Conservation (phyloP, 2,329 filamentous ascomycete species). For the Saccharata proteae region DNA sequence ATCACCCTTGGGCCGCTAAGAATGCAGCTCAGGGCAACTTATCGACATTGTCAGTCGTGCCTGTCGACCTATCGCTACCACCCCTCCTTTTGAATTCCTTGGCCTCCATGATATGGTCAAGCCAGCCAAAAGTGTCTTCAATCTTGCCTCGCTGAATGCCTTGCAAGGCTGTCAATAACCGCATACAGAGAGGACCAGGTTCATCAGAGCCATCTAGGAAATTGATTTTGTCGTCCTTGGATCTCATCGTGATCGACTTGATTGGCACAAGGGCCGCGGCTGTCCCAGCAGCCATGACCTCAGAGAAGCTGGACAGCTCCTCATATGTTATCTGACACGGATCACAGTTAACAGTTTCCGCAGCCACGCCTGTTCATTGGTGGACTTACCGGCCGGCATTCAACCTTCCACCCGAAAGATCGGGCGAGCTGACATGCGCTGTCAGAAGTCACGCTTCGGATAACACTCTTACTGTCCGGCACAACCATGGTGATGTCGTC, state of each 20-base stretch:
- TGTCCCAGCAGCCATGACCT: conserved; percentile 86
- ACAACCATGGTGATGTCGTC: conserved; percentile 61
- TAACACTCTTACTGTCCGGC: conserved; percentile 79
- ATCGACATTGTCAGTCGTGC: conserved; percentile 20
- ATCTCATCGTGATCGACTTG: conserved; percentile 69
- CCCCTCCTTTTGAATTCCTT: conserved; percentile 18
- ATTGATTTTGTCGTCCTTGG: conserved; percentile 41
- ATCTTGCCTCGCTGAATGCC: conserved; percentile 75
- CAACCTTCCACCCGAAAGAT: conserved; percentile 73
- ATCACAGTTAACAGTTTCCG: conserved; percentile 1
- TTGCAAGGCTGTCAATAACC: conserved; percentile 65
- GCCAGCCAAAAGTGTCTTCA: conserved; percentile 68
- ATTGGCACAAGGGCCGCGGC: conserved; percentile 87
- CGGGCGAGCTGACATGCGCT: conserved; percentile 64
- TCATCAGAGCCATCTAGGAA: conserved; percentile 50
- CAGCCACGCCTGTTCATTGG: not conserved
- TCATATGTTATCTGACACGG: conserved; percentile 48
- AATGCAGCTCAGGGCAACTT: conserved; percentile 20
- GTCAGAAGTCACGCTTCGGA: conserved; percentile 74
- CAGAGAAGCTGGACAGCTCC: conserved; percentile 51
- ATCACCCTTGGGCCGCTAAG: too few species aligned
- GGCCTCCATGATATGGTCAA: conserved; percentile 31
- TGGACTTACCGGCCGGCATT: conserved; percentile 52
- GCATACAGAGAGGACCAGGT: conserved; percentile 59
- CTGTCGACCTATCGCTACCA: conserved; percentile 13